Percentiles rank a stretch among this genome's conserved stretches.
These are phyloP conservation scores for Lithohypha guttulata DNA, from an alignment of 2,329 filamentous ascomycete species.

Conservation along the genomic window DNA sequence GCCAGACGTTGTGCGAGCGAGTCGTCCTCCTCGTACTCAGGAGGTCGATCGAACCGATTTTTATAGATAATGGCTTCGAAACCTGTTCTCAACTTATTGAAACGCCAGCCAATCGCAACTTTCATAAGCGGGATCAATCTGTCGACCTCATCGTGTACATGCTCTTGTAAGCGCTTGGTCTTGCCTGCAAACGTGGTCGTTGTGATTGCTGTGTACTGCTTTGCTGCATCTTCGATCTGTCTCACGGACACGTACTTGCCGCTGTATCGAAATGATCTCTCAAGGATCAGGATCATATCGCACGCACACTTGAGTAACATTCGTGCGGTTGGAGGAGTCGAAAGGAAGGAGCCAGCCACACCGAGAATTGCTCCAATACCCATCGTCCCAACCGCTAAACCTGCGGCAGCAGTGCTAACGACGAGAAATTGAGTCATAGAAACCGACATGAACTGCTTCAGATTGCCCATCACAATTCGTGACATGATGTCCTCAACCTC, in stretches of 20 bases:
- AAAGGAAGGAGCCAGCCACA: slow-evolving; percentile 18
- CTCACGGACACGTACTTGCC: slow-evolving; percentile 20
- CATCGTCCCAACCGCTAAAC: slow-evolving; percentile 18
- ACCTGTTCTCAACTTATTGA: slow-evolving; percentile 14
- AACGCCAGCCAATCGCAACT: slow-evolving; percentile 12
- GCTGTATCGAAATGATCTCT: slow-evolving; percentile 23
- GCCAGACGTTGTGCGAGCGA: slow-evolving; percentile 6
- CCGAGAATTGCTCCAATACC: slow-evolving; percentile 23
- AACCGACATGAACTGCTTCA: slow-evolving; percentile 18
- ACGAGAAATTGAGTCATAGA: slow-evolving; percentile 15
- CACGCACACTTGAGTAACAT: slow-evolving; percentile 27
- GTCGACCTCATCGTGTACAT: slow-evolving; percentile 20
- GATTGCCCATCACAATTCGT: slow-evolving; percentile 16
- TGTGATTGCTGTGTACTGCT: slow-evolving; percentile 19
- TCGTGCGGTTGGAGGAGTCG: slow-evolving; percentile 25
- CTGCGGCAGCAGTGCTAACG: slow-evolving; percentile 13
- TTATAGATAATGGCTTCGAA: slow-evolving; percentile 20
- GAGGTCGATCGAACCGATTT: slow-evolving; percentile 17
- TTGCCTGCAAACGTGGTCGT: slow-evolving; percentile 19
- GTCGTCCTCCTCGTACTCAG: slow-evolving; percentile 9
- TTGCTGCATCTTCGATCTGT: slow-evolving; percentile 21
- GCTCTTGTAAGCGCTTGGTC: slow-evolving; percentile 16
- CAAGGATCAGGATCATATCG: slow-evolving; percentile 27
- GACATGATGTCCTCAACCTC: slow-evolving; percentile 21
- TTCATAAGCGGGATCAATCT: slow-evolving; percentile 16